Evolutionary conservation across 208 protist genomes (phyloP).

Genomic region (Wallacemonas collosoma): DNA sequence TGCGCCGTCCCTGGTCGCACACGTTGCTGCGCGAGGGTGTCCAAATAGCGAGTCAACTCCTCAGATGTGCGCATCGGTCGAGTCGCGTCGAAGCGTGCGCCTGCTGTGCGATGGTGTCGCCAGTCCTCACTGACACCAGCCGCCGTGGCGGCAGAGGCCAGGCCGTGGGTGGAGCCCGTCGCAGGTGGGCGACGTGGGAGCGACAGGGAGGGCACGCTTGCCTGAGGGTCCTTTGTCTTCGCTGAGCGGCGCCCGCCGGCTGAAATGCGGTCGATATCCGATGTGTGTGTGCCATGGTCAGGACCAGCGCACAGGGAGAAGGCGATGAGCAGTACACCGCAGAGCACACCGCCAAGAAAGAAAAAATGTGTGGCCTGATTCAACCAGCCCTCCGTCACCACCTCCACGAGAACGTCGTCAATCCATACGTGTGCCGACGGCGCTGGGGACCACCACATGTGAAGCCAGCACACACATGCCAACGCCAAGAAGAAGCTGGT

Average conservation of each 20-base stretch:
- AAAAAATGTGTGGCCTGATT: constrained; percentile 17
- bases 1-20: not conserved
- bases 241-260: not conserved
- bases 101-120: constrained; percentile 2
- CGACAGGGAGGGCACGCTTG: not conserved
- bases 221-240: not conserved
- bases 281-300: not conserved
- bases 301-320: constrained; percentile 21
- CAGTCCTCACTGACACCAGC: not conserved
- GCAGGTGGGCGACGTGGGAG: not conserved
- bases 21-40: constrained; percentile 23
- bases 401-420: constrained; percentile 77
- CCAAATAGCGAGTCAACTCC: constrained; percentile 49
- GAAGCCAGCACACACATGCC: constrained; percentile 17
- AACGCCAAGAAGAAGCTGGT: constrained; percentile 16
- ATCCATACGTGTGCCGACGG: constrained; percentile 56
- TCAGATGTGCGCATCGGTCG: constrained; percentile 43
- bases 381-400: constrained; percentile 51
- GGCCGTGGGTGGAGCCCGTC: not conserved
- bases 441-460: constrained; percentile 37
- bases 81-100: constrained; percentile 17
- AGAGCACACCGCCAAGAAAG: constrained; percentile 22
- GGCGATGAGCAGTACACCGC: constrained; percentile 26
- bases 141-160: not conserved
- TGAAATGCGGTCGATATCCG: not conserved